Conservation (phyloP, 495 filamentous ascomycete species). For the Talaromyces stipitatus region DNA sequence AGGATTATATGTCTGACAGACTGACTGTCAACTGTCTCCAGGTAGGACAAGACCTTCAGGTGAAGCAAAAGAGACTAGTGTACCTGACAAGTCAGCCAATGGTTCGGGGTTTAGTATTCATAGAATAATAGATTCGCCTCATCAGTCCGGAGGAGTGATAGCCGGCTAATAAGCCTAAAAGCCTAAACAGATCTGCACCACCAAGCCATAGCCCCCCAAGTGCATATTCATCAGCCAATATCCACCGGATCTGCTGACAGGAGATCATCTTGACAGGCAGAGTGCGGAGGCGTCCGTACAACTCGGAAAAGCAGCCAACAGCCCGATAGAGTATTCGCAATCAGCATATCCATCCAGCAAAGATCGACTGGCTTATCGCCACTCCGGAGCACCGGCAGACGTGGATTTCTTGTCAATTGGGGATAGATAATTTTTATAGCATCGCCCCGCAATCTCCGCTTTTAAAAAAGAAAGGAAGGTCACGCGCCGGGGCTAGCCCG, state of each 20-base stretch:
- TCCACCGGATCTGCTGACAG: not conserved
- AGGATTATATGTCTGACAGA: not conserved
- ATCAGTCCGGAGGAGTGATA: no score
- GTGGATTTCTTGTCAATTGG: no score
- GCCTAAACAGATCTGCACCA: not conserved
- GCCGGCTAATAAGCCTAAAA: not conserved
- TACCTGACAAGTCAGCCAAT: not conserved
- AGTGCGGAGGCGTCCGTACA: no score
- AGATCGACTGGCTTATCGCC: not conserved
- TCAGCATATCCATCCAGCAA: not conserved
- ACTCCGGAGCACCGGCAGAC: not conserved
- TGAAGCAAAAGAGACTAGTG: conserved; percentile 4
- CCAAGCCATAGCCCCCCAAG: not conserved
- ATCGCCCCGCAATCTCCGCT: not conserved
- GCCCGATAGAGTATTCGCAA: no score
- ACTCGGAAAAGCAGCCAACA: no score
- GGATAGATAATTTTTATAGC: not conserved
- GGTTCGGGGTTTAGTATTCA: not conserved
- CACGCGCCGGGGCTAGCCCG: not conserved
- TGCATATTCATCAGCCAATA: no score
- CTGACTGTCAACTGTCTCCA: not conserved
- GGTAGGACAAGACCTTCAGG: not conserved
- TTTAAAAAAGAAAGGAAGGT: not conserved
- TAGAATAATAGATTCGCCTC: not conserved
- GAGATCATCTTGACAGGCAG: not conserved